Base-by-base conservation (phyloP, 495 filamentous ascomycete species). In the Tricharina praecox region DNA sequence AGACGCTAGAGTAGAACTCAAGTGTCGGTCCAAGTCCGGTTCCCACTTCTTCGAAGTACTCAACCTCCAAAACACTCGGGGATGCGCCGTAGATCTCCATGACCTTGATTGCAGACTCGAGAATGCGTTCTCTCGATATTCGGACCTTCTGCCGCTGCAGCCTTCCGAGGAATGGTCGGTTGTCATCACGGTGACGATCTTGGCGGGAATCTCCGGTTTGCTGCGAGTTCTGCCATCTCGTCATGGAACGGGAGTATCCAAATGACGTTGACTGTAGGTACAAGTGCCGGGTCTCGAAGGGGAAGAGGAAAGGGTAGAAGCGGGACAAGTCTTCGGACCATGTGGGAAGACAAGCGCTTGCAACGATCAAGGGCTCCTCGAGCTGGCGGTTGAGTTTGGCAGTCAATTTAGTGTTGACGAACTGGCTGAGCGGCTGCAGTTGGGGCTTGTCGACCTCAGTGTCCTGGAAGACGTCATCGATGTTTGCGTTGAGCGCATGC, bases 21-120 rank as follows among this genome's bases (percentile, higher is more conserved):
- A 99, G 72, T 7, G 92, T 99, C 13, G 92, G 92, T 0, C 92
- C 92, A 35, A 99, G 70, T 32, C 92, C 92, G 34, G 92, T 96
- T 40, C 92, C 92, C 34, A 96, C 92, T 66, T 99, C 92, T 52
- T 96, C 90, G 56, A 96, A 99, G 56, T 99, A 99, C 58, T 99
- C 92, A 16, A 99, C 87, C 58, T 99, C 92, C 1, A 99, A 69
- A 38, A 94, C 79, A 62, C 92, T 96, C 28, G 90, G 81, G 3
- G 87, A 95, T 2, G 83, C 82, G 1, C 92, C 92, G 61, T 99
- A 99, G 4, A 96, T 76, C 52, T 99, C 90, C 92, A 99, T 95
- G n/a, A 99, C 92, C 62, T 96, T 99, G 58, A 93, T 71, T 0
- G 92, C 92, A 20, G 92, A 95, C 56, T 99, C 92, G 2, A 99